Evolutionary conservation across 2,329 filamentous ascomycete species (phyloP), one percentile per base, ranked within the genome.

Genomic region (Berkeleyomyces basicola): DNA sequence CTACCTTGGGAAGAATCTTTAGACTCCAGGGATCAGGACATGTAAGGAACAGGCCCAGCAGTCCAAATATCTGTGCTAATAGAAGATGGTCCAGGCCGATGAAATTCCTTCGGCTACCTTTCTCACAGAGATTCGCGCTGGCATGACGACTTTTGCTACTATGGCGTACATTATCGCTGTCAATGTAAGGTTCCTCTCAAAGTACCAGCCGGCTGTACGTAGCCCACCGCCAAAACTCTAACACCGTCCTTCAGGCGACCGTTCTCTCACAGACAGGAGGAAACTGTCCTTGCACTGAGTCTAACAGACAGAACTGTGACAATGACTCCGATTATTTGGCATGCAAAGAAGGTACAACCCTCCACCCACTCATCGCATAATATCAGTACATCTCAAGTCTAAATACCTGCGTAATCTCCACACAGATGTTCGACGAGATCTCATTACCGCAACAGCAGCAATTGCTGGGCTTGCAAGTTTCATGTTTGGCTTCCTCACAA

Each of bases 161-260:
- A 90, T 90, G 88, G 86, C 87, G 11, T 92, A 91, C 73, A 92
- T 93, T 68, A 90, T 93, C 70, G 85, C 86, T 7, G 84, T 85
- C 66, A 85, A 85, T 68, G 82, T 82, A 66, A 68, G 2, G 77
- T 68, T 3, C 5, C 9, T 61, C 11, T n/a, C 2, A 23, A 23
- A 23, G 23, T 23, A 23, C 23, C 23, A 23, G 23, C 23, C 23
- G 23, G 23, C 23, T 23, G 23, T 23, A 23, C 23, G 23, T 2
- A 23, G 23, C 23, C 23, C 23, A 23, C 23, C 23, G 23, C 23
- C 10, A 44, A n/a, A 14, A 7, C 44, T 44, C 59, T 61, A 5
- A 61, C 33, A 37, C 2, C 40, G 36, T 3, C 49, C 61, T 67
- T 14, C 76, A 93, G 81, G 78, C 84, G 9, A 82, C 82, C 23